A percentile compares a stretch with the other conserved stretches of the same genome.
These are phyloP conservation scores for Crepidotus variabilis DNA, from an alignment of 768 basidiomycete genomes.

Conservation along the genomic window DNA sequence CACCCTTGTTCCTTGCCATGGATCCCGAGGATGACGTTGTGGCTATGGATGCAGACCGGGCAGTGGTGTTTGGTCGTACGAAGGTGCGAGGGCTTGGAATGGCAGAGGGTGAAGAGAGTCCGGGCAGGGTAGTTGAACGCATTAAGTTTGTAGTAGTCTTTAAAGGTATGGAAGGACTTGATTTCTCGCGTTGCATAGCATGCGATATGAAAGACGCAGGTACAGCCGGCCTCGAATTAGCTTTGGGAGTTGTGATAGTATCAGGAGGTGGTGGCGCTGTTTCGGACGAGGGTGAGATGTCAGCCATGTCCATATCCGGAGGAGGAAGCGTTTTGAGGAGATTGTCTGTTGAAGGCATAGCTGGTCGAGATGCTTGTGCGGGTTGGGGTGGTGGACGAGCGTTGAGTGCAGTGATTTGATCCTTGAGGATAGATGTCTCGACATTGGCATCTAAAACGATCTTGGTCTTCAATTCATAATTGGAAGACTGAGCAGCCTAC, in stretches of 20 bases:
- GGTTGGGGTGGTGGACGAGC: conserved; percentile 12
- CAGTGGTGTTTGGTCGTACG: conserved; percentile 42
- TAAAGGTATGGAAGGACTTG: conserved; percentile 42
- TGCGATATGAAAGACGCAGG: conserved; percentile 50
- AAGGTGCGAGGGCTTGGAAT: conserved; percentile 44
- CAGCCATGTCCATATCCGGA: conserved; percentile 22
- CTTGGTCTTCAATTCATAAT: conserved; percentile 10
- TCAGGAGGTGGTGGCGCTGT: conserved; percentile 15
- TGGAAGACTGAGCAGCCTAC: conserved; percentile 34
- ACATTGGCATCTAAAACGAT: conserved; percentile 67
- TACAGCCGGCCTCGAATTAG: conserved; percentile 30
- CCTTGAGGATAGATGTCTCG: conserved; percentile 79
- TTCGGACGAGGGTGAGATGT: conserved; percentile 20
- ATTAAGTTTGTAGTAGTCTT: conserved; percentile 35
- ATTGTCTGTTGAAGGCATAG: conserved; percentile 17
- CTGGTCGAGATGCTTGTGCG: conserved; percentile 11
- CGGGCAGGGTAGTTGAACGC: conserved; percentile 57
- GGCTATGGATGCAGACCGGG: conserved; percentile 38
- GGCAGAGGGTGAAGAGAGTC: conserved; percentile 36
- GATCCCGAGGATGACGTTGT: conserved; percentile 40
- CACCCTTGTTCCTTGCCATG: conserved; percentile 71
- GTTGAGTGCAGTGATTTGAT: conserved; percentile 53
- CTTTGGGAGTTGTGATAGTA: conserved; percentile 34
- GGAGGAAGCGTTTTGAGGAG: conserved; percentile 21
- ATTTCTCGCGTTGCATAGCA: conserved; percentile 43